A percentile compares a stretch with the other conserved stretches of the same genome.
Evolutionary conservation across 1,284 basidiomycete species (phyloP).

Genomic region (Boletellus dicymbophilus): DNA sequence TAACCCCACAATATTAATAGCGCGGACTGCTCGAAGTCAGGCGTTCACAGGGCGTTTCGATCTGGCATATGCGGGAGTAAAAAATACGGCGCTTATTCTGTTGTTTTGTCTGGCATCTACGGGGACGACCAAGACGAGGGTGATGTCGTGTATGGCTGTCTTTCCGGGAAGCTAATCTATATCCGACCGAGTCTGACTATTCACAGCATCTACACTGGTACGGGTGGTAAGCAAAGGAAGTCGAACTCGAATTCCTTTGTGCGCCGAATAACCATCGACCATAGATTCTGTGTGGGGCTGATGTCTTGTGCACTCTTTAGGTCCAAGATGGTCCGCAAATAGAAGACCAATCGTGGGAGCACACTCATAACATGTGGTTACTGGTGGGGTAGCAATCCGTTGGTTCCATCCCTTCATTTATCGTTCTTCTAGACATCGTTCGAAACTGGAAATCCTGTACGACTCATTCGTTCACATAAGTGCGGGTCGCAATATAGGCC

Average conservation of each 20-base stretch:
- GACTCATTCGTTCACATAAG: conserved; percentile 27
- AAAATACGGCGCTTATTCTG: conserved; percentile 15
- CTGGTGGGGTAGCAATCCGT: too few species aligned
- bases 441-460: too few species aligned
- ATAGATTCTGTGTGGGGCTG: too few species aligned
- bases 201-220: conserved; percentile 29
- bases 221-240: conserved; percentile 18
- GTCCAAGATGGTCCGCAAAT: too few species aligned
- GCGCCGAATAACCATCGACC: conserved; percentile 1
- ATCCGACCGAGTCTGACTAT: conserved; percentile 10
- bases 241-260: conserved; percentile 13
- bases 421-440: too few species aligned
- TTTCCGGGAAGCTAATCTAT: not conserved
- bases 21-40: conserved; percentile 5
- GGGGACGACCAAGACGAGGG: conserved; percentile 27
- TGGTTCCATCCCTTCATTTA: too few species aligned
- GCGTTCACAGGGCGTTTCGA: conserved; percentile 17
- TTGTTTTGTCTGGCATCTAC: conserved; percentile 23
- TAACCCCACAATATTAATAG: conserved; percentile 11
- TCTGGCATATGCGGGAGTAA: conserved; percentile 23
- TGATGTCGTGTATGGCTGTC: conserved; percentile 25
- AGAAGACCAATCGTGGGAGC: too few species aligned
- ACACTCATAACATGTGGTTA: too few species aligned
- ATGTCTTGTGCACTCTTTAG: too few species aligned
- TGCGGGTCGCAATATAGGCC: conserved; percentile 27